A percentile compares a stretch with the other conserved stretches of the same genome.
phyloP scores from a whole-genome alignment of 1,284 basidiomycete species.

The Fomitopsis palustris region DNA sequence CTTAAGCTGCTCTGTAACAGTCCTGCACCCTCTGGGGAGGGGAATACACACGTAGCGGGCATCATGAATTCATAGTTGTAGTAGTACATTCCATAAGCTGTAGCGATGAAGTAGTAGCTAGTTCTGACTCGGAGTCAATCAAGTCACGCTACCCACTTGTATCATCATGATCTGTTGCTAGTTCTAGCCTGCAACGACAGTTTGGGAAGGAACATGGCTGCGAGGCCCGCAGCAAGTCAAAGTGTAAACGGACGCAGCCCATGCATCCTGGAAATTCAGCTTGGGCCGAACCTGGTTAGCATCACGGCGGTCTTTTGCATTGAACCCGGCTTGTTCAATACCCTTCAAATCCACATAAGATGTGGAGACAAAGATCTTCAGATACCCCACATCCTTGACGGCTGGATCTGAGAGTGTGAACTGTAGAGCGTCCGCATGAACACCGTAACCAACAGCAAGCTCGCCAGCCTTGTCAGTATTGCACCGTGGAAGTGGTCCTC shows the following conservation, averaged over 20 bases:
- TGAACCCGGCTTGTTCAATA: background rate
- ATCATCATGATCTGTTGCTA: too few species aligned
- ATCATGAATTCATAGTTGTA: too few species aligned
- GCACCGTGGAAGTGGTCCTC: background rate
- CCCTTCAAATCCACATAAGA: background rate
- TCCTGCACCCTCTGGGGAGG: too few species aligned
- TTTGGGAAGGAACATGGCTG: too few species aligned
- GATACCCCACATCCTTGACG: background rate
- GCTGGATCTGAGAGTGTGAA: background rate
- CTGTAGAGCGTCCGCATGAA: background rate
- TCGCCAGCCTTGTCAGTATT: background rate
- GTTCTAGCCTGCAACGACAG: too few species aligned
- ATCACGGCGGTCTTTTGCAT: background rate
- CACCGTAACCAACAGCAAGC: background rate
- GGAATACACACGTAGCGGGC: too few species aligned
- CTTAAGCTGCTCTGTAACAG: too few species aligned
- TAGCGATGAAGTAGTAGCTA: too few species aligned
- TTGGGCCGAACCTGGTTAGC: background rate
- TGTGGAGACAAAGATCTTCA: background rate
- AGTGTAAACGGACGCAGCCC: background rate
- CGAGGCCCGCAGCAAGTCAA: background rate
- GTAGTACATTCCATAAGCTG: too few species aligned
- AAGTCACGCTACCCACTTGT: too few species aligned
- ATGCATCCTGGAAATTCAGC: background rate
- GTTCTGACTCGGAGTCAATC: too few species aligned